Evolutionary conservation across 2,329 filamentous ascomycete species (phyloP).

Genomic region (Trichoderma pleuroti): DNA sequence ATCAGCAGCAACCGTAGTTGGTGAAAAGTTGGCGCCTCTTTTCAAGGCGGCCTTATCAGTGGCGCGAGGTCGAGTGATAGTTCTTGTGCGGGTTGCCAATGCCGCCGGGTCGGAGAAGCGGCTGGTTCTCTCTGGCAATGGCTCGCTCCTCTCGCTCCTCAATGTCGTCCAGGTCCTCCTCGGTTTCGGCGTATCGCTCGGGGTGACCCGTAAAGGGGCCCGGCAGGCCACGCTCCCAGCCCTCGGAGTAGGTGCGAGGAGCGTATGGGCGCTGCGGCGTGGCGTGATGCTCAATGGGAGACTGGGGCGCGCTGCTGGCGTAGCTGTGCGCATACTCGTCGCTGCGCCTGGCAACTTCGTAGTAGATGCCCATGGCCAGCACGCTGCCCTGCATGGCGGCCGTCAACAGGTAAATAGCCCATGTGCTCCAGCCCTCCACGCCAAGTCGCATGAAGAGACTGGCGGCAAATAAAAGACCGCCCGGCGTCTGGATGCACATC

Average conservation of each 20-base stretch:
- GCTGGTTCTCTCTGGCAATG: slow-evolving; percentile 48
- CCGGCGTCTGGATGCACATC: slow-evolving; percentile 97
- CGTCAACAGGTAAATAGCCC: slow-evolving; percentile 86
- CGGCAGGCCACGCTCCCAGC: slow-evolving; percentile 49
- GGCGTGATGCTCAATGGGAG: slow-evolving; percentile 28
- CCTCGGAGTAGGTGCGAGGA: slow-evolving; percentile 46
- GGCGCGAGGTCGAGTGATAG: slow-evolving; percentile 33
- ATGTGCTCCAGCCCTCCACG: slow-evolving; percentile 85
- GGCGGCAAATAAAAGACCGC: slow-evolving; percentile 82
- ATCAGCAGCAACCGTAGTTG: background rate
- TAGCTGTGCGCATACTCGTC: slow-evolving; percentile 25
- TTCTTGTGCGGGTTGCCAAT: slow-evolving; percentile 45
- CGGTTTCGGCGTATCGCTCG: slow-evolving; percentile 49
- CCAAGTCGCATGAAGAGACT: slow-evolving; percentile 80
- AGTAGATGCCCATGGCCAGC: slow-evolving; percentile 75
- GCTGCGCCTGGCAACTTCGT: slow-evolving; percentile 52
- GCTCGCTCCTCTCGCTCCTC: slow-evolving; percentile 50
- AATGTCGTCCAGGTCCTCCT: slow-evolving; percentile 50
- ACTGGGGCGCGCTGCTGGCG: slow-evolving; percentile 28
- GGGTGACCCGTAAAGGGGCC: slow-evolving; percentile 51
- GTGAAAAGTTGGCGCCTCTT: background rate
- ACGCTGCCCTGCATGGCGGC: slow-evolving; percentile 80
- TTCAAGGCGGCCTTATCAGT: background rate
- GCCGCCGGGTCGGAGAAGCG: slow-evolving; percentile 48
- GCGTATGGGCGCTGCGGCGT: slow-evolving; percentile 36